These are phyloP conservation scores for Plenodomus tracheiphilus DNA, from an alignment of 2,329 filamentous ascomycete species.

Conservation along the genomic window DNA sequence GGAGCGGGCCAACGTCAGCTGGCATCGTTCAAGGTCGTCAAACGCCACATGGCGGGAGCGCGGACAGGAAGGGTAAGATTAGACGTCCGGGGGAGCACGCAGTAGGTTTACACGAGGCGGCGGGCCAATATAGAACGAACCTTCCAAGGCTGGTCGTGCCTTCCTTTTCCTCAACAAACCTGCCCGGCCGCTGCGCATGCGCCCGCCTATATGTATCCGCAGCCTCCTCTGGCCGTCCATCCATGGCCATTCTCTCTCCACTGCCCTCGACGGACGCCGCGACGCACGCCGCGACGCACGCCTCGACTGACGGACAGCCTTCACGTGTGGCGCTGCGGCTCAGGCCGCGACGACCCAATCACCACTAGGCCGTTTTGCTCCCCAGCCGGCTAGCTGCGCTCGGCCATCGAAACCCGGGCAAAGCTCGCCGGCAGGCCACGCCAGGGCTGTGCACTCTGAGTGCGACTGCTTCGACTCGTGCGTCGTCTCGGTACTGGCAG, in stretches of 20 bases:
- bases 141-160: neutral
- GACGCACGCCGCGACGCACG: no score
- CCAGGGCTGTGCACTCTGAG: no score
- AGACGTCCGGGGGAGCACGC: neutral
- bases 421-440: no score
- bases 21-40: slow-evolving; percentile 4
- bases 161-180: neutral
- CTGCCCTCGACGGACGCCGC: no score
- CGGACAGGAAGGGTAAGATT: neutral
- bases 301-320: neutral
- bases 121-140: neutral
- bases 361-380: neutral
- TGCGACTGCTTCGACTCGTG: neutral
- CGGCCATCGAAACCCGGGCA: neutral
- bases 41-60: neutral
- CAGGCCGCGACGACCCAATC: neutral
- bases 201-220: neutral
- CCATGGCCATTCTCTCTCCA: no score
- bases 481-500: neutral
- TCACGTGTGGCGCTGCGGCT: neutral
- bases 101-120: neutral
- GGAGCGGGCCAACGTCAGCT: slow-evolving; percentile 10
- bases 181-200: neutral
- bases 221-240: no score
- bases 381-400: neutral